Evolutionary conservation across 495 filamentous ascomycete genomes (phyloP), one percentile per base, ranked within the genome.

Genomic region (Venustampulla echinocandica): DNA sequence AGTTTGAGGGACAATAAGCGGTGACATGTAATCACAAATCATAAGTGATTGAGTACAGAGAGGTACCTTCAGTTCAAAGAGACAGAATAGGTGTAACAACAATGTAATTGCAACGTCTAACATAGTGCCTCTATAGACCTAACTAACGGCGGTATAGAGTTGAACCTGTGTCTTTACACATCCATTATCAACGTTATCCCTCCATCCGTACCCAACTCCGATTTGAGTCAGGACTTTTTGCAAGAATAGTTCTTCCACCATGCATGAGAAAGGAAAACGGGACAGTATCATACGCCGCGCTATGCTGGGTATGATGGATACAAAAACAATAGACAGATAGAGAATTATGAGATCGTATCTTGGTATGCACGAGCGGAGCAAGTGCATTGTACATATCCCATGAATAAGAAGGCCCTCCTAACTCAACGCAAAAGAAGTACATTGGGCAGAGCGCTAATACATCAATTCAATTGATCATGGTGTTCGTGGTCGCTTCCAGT

Each of bases 401-500:
- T 9, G 34, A 10, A 37, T 5, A 11, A 10, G 9, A 37, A 37
- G 34, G 15, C 5, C 5, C 15, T 37, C n/a, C n/a, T n/a, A n/a
- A n/a, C n/a, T n/a, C n/a, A n/a, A n/a, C n/a, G n/a, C n/a, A n/a
- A n/a, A n/a, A n/a, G n/a, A n/a, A n/a, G n/a, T n/a, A n/a, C n/a
- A n/a, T n/a, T n/a, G n/a, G 34, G 15, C 6, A 10, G 15, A 18
- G 7, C 15, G 9, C 6, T 17, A 17, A 37, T 9, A 24, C 2
- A 10, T 10, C 27, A n/a, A 4, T 24, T 43, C 3, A 17, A 17
- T 22, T 41, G 15, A 40, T 69, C 49, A 77, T 15, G 73, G 72
- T 10, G 73, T 76, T 43, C 63, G 61, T 3, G 87, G 87, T 57
- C 84, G 82, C 59, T 84, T 85, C 87, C 87, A 94, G 68, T 82